Evolutionary conservation across 257 asterid genomes (phyloP).

Genomic region (Nicotiana knightiana): DNA sequence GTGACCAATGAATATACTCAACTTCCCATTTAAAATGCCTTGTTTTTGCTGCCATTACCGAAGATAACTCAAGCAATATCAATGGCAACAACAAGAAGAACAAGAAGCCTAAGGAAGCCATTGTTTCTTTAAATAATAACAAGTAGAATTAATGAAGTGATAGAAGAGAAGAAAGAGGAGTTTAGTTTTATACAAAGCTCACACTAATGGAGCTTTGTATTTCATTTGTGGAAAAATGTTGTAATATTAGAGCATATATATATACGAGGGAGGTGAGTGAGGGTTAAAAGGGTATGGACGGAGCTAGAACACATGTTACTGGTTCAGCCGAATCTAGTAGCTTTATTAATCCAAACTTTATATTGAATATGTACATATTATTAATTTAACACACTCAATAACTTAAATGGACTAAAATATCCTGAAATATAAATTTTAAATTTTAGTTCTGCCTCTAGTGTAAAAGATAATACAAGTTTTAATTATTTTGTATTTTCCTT

Average conservation of each 20-base stretch:
- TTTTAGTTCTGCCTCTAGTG: no score
- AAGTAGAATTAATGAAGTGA: neutral
- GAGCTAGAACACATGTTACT: no score
- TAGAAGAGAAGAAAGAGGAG: neutral
- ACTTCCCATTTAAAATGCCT: constrained; percentile 66
- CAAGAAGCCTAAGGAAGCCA: neutral
- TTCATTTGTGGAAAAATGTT: neutral
- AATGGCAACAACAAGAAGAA: neutral
- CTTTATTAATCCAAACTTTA: no score
- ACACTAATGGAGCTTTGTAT: neutral
- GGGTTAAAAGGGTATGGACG: neutral
- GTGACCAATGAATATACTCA: constrained; percentile 55
- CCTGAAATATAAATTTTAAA: no score
- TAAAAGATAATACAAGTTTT: no score
- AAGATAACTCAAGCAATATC: neutral
- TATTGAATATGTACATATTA: no score
- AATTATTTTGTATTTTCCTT: no score
- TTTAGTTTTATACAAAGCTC: neutral
- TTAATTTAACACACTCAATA: no score
- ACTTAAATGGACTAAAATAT: no score
- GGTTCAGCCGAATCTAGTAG: no score
- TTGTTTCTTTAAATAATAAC: neutral
- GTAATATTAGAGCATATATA: neutral
- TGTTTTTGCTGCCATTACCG: constrained; percentile 26
- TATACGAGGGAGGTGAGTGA: neutral